Conservation (phyloP, 169 alveolate genomes). For the Plasmodium cynomolgi region DNA sequence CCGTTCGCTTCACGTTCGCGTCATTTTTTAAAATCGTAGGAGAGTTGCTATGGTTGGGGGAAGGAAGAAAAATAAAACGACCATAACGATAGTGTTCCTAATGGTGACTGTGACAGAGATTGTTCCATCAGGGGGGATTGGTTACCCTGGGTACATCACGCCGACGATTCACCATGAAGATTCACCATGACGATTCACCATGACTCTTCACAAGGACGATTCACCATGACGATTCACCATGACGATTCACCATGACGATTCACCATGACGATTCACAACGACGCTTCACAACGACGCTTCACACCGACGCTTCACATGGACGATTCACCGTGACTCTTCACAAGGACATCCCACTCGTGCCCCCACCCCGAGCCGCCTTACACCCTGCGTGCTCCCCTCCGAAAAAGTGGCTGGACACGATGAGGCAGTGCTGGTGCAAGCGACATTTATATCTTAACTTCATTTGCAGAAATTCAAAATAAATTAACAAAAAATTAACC, state of each 20-base stretch:
- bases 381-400: neutral
- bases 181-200: too few relatives aligned
- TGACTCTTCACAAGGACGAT: neutral
- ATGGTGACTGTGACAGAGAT: neutral
- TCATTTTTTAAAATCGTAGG: neutral
- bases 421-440: conserved; percentile 27
- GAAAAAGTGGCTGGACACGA: conserved; percentile 20
- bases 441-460: conserved; percentile 33
- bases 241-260: too few relatives aligned
- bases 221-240: neutral
- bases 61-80: neutral
- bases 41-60: neutral
- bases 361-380: too few relatives aligned
- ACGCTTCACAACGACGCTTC: too few relatives aligned
- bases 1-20: neutral
- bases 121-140: neutral
- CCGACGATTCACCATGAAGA: neutral
- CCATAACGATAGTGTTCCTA: neutral
- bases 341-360: neutral
- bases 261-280: neutral
- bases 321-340: too few relatives aligned
- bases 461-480: conserved; percentile 1
- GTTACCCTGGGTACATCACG: neutral
- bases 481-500: conserved; percentile 5
- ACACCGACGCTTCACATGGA: too few relatives aligned